Evolutionary conservation across 2,329 filamentous ascomycete genomes (phyloP).

Genomic region (Talaromyces sp.): DNA sequence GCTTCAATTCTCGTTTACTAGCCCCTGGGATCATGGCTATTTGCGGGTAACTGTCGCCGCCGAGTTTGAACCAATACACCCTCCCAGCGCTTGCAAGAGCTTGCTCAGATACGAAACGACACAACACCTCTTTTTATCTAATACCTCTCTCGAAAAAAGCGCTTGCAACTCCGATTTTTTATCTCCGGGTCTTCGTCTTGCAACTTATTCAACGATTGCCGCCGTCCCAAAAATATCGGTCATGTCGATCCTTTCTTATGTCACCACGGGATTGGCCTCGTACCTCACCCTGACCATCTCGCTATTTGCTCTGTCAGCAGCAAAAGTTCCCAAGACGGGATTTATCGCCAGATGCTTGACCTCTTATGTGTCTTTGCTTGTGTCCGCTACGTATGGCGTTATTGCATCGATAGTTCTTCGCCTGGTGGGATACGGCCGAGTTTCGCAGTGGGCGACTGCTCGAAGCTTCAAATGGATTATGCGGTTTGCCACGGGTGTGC

Average conservation of each 20-base stretch:
- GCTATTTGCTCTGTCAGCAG: conserved; percentile 38
- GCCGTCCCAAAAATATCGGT: conserved; percentile 10
- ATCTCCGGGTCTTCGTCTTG: background rate
- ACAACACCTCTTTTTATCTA: background rate
- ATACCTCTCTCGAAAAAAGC: background rate
- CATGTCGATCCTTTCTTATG: conserved; percentile 61
- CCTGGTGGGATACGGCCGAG: conserved; percentile 64
- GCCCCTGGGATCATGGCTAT: background rate
- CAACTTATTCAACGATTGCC: background rate
- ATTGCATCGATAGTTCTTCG: conserved; percentile 68
- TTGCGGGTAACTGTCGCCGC: background rate
- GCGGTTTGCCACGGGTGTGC: conserved; percentile 68
- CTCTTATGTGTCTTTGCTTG: conserved; percentile 40
- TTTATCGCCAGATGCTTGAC: conserved; percentile 45
- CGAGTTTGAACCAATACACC: background rate
- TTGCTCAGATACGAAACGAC: background rate
- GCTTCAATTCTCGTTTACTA: background rate
- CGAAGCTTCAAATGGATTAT: conserved; percentile 77
- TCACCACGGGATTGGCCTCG: conserved; percentile 57
- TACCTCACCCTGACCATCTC: conserved; percentile 59
- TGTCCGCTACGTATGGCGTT: conserved; percentile 67
- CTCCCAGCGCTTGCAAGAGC: background rate
- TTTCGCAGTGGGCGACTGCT: conserved; percentile 80
- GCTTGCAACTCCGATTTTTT: background rate
- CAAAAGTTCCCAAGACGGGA: conserved; percentile 39